Evolutionary conservation across 495 filamentous ascomycete genomes (phyloP).

Genomic region (Mytilinidion resinicola): DNA sequence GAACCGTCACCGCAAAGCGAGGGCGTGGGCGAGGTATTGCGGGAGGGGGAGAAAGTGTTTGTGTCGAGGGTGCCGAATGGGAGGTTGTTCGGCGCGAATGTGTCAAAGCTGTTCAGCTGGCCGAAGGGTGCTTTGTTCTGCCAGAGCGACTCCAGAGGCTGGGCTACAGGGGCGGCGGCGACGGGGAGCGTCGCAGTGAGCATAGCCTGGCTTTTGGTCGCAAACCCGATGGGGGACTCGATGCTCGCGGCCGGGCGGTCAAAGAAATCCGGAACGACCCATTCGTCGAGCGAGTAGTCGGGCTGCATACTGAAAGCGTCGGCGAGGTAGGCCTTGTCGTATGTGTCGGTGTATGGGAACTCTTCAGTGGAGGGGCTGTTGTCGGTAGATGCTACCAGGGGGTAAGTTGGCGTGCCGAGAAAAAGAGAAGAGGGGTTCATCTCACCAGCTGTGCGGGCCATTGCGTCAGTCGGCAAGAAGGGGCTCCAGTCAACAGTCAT

Average conservation of each 20-base stretch:
- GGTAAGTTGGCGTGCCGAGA: constrained; percentile 1
- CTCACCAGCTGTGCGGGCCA: neutral
- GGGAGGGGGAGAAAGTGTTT: neutral
- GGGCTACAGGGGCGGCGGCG: neutral
- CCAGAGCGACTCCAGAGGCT: neutral
- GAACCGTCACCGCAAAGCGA: constrained; percentile 19
- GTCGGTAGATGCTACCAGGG: constrained; percentile 11
- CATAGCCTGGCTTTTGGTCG: neutral
- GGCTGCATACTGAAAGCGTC: constrained; percentile 13
- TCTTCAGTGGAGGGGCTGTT: constrained; percentile 14
- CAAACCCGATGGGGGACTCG: constrained; percentile 7
- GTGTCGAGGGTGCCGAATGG: neutral
- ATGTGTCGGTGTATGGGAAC: constrained; percentile 15
- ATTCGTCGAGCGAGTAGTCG: constrained; percentile 14
- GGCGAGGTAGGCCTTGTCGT: constrained; percentile 18
- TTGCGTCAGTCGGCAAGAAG: neutral
- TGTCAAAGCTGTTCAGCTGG: neutral
- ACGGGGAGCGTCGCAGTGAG: constrained; percentile 2
- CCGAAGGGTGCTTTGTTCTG: constrained; percentile 13
- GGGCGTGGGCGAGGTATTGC: constrained; percentile 7
- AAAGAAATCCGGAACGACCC: constrained; percentile 17
- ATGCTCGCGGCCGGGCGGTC: constrained; percentile 11
- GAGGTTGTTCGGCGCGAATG: neutral
- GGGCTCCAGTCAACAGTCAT: neutral
- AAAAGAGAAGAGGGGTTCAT: neutral